Percentiles rank a stretch among this genome's conserved stretches.
These are phyloP conservation scores for Globisporangium mamillatum DNA, from an alignment of 352 stramenopile genomes.

Conservation along the genomic window DNA sequence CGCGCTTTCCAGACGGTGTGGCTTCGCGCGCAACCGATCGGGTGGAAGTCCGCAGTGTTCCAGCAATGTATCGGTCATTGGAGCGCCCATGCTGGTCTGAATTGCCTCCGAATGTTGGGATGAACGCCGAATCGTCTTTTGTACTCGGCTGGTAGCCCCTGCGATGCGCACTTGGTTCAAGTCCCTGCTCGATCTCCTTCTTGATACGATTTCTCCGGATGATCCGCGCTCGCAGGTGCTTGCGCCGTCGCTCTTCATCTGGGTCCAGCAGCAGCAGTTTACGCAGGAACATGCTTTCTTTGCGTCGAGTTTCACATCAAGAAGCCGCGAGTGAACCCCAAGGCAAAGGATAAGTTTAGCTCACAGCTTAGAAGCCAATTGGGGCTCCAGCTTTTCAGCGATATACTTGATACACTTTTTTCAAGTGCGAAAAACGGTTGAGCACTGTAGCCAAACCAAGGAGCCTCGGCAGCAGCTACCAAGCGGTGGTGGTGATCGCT, in stretches of 20 bases:
- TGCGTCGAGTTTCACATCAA: conserved; percentile 12
- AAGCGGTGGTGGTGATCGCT: not conserved
- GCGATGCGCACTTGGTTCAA: conserved; percentile 32
- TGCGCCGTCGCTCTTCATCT: conserved; percentile 44
- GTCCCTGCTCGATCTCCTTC: conserved; percentile 41
- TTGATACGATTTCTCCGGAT: conserved; percentile 63
- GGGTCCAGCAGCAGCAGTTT: conserved; percentile 51
- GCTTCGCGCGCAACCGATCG: not conserved
- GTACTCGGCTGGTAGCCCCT: conserved; percentile 11
- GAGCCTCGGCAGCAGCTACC: not conserved
- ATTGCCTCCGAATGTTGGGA: conserved; percentile 19
- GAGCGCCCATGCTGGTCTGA: conserved; percentile 1
- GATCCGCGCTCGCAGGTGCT: conserved; percentile 47
- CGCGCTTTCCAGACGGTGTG: not conserved
- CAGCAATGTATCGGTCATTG: conserved; percentile 9
- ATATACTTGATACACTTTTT: not conserved
- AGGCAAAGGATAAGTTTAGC: conserved; percentile 6
- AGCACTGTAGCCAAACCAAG: conserved; percentile 3
- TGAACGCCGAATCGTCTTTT: conserved; percentile 9
- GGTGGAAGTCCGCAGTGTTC: conserved; percentile 7
- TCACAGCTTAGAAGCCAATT: not conserved
- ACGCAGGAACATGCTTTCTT: conserved; percentile 40
- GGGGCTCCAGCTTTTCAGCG: not conserved
- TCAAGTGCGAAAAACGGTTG: conserved; percentile 12
- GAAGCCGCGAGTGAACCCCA: conserved; percentile 4